phyloP scores from a whole-genome alignment of 495 filamentous ascomycete species.

The Neurospora sp. region DNA sequence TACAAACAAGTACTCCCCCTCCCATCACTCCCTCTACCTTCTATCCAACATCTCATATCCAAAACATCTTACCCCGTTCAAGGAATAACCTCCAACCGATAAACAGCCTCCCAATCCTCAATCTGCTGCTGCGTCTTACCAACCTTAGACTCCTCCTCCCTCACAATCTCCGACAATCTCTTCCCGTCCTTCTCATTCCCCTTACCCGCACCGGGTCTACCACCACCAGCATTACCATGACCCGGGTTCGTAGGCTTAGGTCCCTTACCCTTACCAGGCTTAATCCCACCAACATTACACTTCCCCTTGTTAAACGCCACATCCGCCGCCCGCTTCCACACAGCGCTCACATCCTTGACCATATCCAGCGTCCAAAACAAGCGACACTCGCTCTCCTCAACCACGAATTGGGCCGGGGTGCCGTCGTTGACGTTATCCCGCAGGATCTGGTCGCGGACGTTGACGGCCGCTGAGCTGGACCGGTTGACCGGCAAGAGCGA shows the following conservation, averaged over 20 bases:
- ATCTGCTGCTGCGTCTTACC: neutral
- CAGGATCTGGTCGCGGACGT: slow-evolving; percentile 16
- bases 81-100: neutral
- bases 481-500: neutral
- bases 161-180: neutral
- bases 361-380: slow-evolving; percentile 41
- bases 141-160: neutral
- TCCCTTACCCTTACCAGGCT: neutral
- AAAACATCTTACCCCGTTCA: neutral
- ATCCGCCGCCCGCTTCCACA: slow-evolving; percentile 37
- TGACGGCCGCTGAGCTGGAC: neutral
- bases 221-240: neutral
- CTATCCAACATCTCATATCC: neutral
- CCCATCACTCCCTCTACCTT: neutral
- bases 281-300: slow-evolving; percentile 5
- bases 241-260: neutral
- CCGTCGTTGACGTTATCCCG: slow-evolving; percentile 21
- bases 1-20: neutral
- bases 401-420: slow-evolving; percentile 39
- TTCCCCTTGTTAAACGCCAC: slow-evolving; percentile 44
- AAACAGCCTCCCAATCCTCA: neutral
- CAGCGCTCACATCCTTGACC: slow-evolving; percentile 27
- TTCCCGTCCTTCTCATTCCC: neutral
- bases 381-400: slow-evolving; percentile 39
- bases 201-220: neutral